phyloP scores from a whole-genome alignment of 2,329 filamentous ascomycete genomes.

The Hymenoscyphus albidus region DNA sequence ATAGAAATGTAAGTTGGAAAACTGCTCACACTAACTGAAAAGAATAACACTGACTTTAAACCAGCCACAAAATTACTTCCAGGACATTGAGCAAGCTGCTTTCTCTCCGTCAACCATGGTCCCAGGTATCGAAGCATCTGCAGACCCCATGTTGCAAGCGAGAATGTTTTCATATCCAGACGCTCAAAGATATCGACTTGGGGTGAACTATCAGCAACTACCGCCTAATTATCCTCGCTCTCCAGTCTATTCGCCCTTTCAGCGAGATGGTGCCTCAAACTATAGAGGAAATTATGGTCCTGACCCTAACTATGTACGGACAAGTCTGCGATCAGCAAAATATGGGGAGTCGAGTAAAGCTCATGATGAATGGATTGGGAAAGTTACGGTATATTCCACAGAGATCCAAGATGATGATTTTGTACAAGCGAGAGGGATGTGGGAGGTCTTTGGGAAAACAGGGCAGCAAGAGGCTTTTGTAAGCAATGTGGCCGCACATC shows the following conservation, averaged over 20 bases:
- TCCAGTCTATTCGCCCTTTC: constrained; percentile 35
- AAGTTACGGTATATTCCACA: constrained; percentile 13
- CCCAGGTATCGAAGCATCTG: constrained; percentile 58
- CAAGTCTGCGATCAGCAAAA: constrained; percentile 7
- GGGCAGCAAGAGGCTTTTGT: constrained; percentile 57
- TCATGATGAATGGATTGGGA: constrained; percentile 34
- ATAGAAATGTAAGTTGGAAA: constrained; percentile 41
- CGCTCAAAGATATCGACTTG: constrained; percentile 53
- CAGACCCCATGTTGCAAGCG: constrained; percentile 56
- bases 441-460: constrained; percentile 29
- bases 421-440: constrained; percentile 38
- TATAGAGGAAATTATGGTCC: constrained; percentile 44
- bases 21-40: not conserved
- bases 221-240: constrained; percentile 14
- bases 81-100: constrained; percentile 64
- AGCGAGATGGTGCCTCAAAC: constrained; percentile 39
- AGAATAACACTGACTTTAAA: constrained; percentile 12
- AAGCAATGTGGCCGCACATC: constrained; percentile 51
- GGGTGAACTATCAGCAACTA: constrained; percentile 53
- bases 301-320: constrained; percentile 40
- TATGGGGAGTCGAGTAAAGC: constrained; percentile 11
- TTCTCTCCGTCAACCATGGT: constrained; percentile 64
- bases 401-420: constrained; percentile 39
- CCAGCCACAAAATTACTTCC: constrained; percentile 59
- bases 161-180: constrained; percentile 54